These are phyloP conservation scores for Tuber magnatum DNA, from an alignment of 495 filamentous ascomycete genomes.

Conservation along the genomic window DNA sequence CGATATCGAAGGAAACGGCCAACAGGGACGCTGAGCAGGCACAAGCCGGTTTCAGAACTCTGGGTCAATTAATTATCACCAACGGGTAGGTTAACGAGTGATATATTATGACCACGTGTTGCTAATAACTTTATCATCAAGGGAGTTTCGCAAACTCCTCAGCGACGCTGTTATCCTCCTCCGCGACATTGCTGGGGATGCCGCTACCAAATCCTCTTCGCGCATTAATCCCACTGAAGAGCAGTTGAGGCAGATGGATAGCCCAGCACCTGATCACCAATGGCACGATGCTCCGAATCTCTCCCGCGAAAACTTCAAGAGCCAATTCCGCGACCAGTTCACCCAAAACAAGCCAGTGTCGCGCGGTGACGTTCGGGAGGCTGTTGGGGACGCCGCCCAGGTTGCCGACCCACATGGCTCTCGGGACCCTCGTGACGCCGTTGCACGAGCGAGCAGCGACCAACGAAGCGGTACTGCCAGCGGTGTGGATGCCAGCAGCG, in stretches of 20 bases:
- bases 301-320: slow-evolving; percentile 61
- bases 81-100: slow-evolving; percentile 61
- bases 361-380: slow-evolving; percentile 49
- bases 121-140: slow-evolving; percentile 36
- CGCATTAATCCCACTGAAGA: slow-evolving; percentile 73
- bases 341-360: slow-evolving; percentile 53
- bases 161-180: slow-evolving; percentile 76
- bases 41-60: slow-evolving; percentile 74
- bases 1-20: slow-evolving; percentile 65
- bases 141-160: slow-evolving; percentile 46
- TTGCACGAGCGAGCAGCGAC: slow-evolving; percentile 45
- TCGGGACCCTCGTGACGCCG: slow-evolving; percentile 49
- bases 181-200: slow-evolving; percentile 85
- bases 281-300: slow-evolving; percentile 89
- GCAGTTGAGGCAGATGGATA: slow-evolving; percentile 66
- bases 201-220: slow-evolving; percentile 71
- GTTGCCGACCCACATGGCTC: slow-evolving; percentile 49
- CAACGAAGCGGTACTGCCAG: slow-evolving; percentile 45
- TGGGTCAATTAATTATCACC: slow-evolving; percentile 83
- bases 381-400: slow-evolving; percentile 52
- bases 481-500: slow-evolving; percentile 52
- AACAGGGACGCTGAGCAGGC: slow-evolving; percentile 51
- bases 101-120: slow-evolving; percentile 8
- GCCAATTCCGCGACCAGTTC: slow-evolving; percentile 55
- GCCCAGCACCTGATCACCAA: slow-evolving; percentile 75